These are phyloP conservation scores for Alternaria sp. DNA, from an alignment of 2,329 filamentous ascomycete species.

Conservation along the genomic window DNA sequence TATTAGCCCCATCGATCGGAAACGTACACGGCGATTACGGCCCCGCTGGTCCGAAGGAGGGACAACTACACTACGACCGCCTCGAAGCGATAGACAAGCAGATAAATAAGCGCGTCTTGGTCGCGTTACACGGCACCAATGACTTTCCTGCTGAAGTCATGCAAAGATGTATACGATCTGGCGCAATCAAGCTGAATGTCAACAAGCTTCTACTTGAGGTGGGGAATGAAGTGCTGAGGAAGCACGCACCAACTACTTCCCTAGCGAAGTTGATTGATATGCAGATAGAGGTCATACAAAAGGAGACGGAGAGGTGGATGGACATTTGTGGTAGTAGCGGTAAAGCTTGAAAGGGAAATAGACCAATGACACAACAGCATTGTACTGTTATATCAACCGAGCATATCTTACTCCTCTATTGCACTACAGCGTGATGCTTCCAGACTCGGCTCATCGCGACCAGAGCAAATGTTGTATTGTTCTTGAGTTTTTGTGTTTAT, in stretches of 20 bases:
- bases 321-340: slow-evolving; percentile 58
- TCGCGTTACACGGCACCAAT: slow-evolving; percentile 66
- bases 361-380: too few species aligned
- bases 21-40: slow-evolving; percentile 80
- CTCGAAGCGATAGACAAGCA: slow-evolving; percentile 42
- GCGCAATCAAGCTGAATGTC: slow-evolving; percentile 66
- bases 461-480: too few species aligned
- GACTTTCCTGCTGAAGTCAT: slow-evolving; percentile 62
- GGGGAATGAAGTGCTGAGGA: slow-evolving; percentile 54
- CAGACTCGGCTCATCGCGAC: too few species aligned
- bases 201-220: slow-evolving; percentile 62
- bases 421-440: background rate
- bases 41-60: slow-evolving; percentile 58
- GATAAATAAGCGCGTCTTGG: slow-evolving; percentile 54
- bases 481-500: too few species aligned
- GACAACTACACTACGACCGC: slow-evolving; percentile 44
- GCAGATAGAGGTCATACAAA: slow-evolving; percentile 55
- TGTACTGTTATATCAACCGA: background rate
- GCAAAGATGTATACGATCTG: slow-evolving; percentile 60
- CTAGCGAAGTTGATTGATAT: slow-evolving; percentile 54
- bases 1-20: slow-evolving; percentile 76
- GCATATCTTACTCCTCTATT: background rate
- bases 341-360: slow-evolving; percentile 43
- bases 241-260: slow-evolving; percentile 46
- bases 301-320: slow-evolving; percentile 59